Base-by-base conservation (phyloP, 2,329 filamentous ascomycete species). In the Diaporthe ampelina region DNA sequence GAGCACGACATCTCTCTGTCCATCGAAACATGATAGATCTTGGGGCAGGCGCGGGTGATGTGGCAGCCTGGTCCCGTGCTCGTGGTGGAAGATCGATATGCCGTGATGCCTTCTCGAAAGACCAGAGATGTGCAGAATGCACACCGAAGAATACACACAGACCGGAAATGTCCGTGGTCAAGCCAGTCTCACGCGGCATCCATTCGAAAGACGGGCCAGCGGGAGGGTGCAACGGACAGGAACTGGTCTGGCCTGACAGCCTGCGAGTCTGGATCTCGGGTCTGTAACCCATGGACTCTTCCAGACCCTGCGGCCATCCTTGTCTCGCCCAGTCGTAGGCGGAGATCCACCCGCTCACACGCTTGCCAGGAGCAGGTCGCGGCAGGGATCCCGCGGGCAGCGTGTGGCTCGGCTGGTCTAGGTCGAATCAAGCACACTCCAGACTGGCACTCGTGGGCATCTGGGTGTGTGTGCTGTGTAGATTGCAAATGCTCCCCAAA, bases 251-350 rank as follows among this genome's bases (percentile, higher is more conserved):
- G 37, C 45, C 29, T 67, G 61, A 67, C 21, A 35, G 29, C 29
- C 9, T 48, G 43, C 26, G 56, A 71, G 58, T 52, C 68, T 72
- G 59, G 50, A 56, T 68, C 59, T 59, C 50, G 40, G 52, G 43
- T 61, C 59, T 70, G 73, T 71, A 72, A 67, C 63, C 24, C 29
- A 56, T 73, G 43, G 70, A 72, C 40, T 43, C 70, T 58, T 74
- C 73, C 70, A 74, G 73, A 57, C 73, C 73, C 73, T 74, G 70
- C 61, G 45, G 61, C 43, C 70, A 73, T 59, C 73, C 73, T 61
- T 74, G 73, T 69, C 52, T 56, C 54, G 69, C 37, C 59, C 65
- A 58, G 58, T 68, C 57, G 35, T 21, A 45, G 43, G 29, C 45
- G 59, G 59, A 43, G 67, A 45, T 52, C 52, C 71, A 48, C 57